Evolutionary conservation across 805 yeast species (phyloP), one percentile per base, ranked within the genome.

Genomic region (Wickerhamia fluorescens): DNA sequence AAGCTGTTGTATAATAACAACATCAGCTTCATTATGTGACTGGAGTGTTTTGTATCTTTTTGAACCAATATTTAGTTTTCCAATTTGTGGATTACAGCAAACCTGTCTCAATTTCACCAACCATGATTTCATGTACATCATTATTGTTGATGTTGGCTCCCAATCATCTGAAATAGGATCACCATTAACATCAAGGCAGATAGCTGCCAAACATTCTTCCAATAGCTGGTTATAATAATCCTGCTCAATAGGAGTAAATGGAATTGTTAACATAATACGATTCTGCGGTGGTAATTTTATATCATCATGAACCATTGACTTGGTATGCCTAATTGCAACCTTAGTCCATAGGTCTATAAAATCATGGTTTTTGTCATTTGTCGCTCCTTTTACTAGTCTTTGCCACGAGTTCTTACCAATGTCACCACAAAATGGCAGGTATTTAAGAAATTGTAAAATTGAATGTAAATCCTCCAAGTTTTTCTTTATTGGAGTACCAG

Each of bases 401-500:
- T 54, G 52, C 78, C 77, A 74, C 14, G 61, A 42, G 7, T 43
- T 38, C 25, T 56, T 56, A 1, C 61, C 58, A 10, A 52, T 44
- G 12, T 61, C 68, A 30, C 61, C 59, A 29, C 61, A 61, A 39
- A 85, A 82, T 0, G 97, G 98, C 20, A 63, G 58, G 10, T 75
- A 49, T 37, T 78, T 64, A 35, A 87, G 51, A 44, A 85, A 89
- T 9, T 73, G 68, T 19, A 88, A 48, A 4, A 86, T 65, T 0
- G 94, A 80, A 24, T 71, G 74, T 27, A 88, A 61, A 51, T 89
- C 96, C 18, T 64, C 51, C 23, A 82, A 54, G 22, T 73, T 67
- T 37, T 71, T 71, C 39, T 78, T 75, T 10, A 87, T 79, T 0
- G 96, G 94, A 0, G 98, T 92, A 5, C 98, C 98, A 1, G 95